These are phyloP conservation scores for Gonapodya sp. DNA, from an alignment of 192 early-diverging fungal species.

Conservation along the genomic window DNA sequence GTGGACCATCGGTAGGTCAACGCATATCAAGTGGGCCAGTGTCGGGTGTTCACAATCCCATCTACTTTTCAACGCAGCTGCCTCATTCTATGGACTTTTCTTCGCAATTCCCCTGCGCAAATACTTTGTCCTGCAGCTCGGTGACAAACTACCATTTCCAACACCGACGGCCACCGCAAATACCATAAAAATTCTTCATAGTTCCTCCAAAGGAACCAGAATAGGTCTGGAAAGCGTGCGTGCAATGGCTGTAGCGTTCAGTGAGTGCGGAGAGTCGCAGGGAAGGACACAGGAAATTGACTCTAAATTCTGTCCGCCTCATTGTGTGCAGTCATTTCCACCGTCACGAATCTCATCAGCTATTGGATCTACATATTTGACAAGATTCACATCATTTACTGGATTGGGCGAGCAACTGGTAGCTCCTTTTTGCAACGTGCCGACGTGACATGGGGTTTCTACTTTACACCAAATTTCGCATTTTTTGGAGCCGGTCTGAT, in stretches of 20 bases:
- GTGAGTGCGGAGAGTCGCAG: too few relatives aligned
- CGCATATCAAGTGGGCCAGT: too few relatives aligned
- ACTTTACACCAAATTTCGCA: conserved; percentile 35
- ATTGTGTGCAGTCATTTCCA: neutral
- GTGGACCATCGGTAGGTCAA: conserved; percentile 60
- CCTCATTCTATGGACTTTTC: conserved; percentile 85
- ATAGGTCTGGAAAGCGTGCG: neutral
- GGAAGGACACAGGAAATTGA: too few relatives aligned
- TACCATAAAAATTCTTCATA: conserved; percentile 19
- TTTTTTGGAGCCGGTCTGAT: conserved; percentile 57
- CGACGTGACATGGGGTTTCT: conserved; percentile 36
- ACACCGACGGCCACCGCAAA: conserved; percentile 75
- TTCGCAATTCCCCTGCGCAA: conserved; percentile 71
- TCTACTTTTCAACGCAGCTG: neutral
- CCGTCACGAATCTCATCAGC: neutral
- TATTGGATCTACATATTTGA: conserved; percentile 15
- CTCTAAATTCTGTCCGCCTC: neutral
- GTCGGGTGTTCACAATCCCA: neutral
- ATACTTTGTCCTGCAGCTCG: conserved; percentile 57
- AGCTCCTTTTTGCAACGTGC: conserved; percentile 34
- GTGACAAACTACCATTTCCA: conserved; percentile 69
- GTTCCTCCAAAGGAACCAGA: neutral
- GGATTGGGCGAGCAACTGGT: conserved; percentile 32
- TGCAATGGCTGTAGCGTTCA: neutral
- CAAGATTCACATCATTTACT: conserved; percentile 33